Percentiles rank a stretch among this genome's conserved stretches.
Conservation (phyloP, 2,329 filamentous ascomycete species). For the Monosporascus cannonballus region DNA sequence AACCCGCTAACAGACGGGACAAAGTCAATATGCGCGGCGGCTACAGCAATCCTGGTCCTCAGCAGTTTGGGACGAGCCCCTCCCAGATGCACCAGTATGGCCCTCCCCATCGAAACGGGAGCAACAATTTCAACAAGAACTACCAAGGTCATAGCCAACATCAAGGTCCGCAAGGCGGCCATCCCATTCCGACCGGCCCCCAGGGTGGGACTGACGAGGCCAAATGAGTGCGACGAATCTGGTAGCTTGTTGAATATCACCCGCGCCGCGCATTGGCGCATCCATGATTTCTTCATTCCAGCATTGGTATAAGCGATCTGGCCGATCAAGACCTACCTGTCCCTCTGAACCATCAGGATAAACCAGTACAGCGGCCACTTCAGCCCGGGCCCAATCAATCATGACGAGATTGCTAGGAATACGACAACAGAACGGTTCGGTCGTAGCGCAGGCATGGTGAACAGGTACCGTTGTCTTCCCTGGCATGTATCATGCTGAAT, state of each 20-base stretch:
- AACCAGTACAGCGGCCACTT: not conserved
- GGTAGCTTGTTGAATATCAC: conserved; percentile 16
- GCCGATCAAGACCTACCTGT: conserved; percentile 11
- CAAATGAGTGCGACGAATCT: conserved; percentile 30
- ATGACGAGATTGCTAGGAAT: not conserved
- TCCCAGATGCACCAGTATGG: conserved; percentile 60
- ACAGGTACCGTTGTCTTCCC: not conserved
- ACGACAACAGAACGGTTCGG: not conserved
- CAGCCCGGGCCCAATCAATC: conserved; percentile 4
- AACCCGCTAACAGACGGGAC: conserved; percentile 31
- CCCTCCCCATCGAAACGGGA: conserved; percentile 51
- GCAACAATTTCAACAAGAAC: conserved; percentile 45
- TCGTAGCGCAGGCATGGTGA: not conserved
- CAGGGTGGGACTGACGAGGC: conserved; percentile 35
- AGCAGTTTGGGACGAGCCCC: conserved; percentile 61
- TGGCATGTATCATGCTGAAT: conserved; percentile 16
- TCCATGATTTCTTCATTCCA: conserved; percentile 20
- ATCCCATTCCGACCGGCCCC: conserved; percentile 27
- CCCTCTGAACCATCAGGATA: conserved; percentile 8
- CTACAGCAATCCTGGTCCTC: conserved; percentile 52
- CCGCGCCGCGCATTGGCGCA: conserved; percentile 24
- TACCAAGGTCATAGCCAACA: conserved; percentile 40
- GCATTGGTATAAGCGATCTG: conserved; percentile 14
- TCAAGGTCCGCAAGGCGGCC: conserved; percentile 30
- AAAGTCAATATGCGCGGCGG: conserved; percentile 54